A percentile compares a stretch with the other conserved stretches of the same genome.
Conservation (phyloP, 768 basidiomycete species). For the Lanmaoa rubissima region DNA sequence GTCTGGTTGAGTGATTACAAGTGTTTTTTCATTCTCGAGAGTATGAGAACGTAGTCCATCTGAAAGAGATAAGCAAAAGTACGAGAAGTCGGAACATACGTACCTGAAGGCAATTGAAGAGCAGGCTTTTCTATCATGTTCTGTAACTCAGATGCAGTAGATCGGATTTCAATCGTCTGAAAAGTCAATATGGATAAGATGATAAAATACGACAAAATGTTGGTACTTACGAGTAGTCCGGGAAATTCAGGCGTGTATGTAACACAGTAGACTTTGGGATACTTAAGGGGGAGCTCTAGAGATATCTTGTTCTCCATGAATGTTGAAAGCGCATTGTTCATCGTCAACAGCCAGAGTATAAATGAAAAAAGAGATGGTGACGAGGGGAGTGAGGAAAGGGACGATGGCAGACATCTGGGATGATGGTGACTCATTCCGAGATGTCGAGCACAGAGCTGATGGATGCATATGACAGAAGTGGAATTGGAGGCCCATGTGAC, state of each 20-base stretch:
- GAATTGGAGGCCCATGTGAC: neutral
- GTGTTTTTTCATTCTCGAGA: neutral
- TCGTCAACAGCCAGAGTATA: too few relatives aligned
- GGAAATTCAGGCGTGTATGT: neutral
- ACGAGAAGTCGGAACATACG: neutral
- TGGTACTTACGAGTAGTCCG: neutral
- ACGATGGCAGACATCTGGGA: too few relatives aligned
- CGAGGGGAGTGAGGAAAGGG: too few relatives aligned
- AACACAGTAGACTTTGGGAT: neutral
- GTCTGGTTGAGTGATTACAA: too few relatives aligned
- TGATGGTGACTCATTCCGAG: neutral
- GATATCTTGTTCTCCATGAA: neutral
- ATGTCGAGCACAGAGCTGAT: neutral
- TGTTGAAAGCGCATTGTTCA: neutral
- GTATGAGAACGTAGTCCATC: neutral
- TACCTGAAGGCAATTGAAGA: neutral
- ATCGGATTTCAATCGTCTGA: neutral
- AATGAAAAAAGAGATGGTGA: too few relatives aligned
- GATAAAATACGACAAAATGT: neutral
- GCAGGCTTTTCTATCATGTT: neutral
- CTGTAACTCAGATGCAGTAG: neutral
- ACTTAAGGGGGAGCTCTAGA: neutral
- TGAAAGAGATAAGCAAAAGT: neutral
- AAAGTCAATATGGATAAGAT: neutral
- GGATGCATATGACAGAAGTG: too few relatives aligned